These are phyloP conservation scores for Escallonia rubra DNA, from an alignment of 129 eudicot species.

Conservation along the genomic window DNA sequence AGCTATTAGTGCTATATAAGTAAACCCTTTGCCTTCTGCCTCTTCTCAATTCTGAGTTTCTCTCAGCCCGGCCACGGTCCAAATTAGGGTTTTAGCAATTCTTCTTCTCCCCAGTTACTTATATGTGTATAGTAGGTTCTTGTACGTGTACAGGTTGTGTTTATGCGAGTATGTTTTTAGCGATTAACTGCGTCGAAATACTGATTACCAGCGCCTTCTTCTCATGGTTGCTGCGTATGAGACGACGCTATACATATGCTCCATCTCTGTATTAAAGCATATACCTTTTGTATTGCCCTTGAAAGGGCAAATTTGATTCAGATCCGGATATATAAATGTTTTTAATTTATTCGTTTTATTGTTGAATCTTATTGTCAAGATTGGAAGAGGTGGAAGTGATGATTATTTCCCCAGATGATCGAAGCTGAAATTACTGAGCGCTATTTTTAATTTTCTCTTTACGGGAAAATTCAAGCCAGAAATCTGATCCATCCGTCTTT, in stretches of 20 bases:
- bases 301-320: not conserved
- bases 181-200: slow-evolving; percentile 16
- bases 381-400: not conserved
- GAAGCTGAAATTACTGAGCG: too few species aligned
- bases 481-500: not conserved
- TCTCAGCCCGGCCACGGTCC: not conserved
- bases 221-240: slow-evolving; percentile 23
- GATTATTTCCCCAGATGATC: too few species aligned
- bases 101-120: not conserved
- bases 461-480: too few species aligned
- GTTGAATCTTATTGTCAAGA: not conserved
- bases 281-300: not conserved
- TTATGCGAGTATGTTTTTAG: not conserved
- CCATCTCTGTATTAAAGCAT: slow-evolving; percentile 15
- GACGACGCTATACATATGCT: slow-evolving; percentile 17
- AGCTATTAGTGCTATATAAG: not conserved
- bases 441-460: too few species aligned
- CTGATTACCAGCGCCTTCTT: slow-evolving; percentile 25
- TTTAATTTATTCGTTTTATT: not conserved
- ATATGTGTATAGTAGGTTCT: not conserved
- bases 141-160: not conserved
- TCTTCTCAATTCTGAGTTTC: not conserved
- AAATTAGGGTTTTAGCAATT: not conserved
- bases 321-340: slow-evolving; percentile 20
- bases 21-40: not conserved